Percentiles rank a stretch among this genome's conserved stretches.
phyloP scores from a whole-genome alignment of 805 yeast genomes.

The Wickerhamia fluorescens region DNA sequence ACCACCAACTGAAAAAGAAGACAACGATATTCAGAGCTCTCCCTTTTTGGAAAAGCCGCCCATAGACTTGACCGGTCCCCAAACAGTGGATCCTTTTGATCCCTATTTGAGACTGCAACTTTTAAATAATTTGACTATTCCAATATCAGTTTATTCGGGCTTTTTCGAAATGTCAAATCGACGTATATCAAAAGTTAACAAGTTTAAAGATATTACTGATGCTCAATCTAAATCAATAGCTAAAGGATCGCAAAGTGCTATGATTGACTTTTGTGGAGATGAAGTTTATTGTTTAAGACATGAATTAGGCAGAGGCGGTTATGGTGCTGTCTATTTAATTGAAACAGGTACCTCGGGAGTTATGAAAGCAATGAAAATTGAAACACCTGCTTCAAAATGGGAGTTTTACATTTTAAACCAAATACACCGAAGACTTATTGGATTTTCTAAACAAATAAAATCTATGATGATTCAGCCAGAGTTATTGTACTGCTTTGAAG shows the following conservation, averaged over 20 bases:
- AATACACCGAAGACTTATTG: constrained; percentile 36
- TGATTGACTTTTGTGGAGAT: constrained; percentile 38
- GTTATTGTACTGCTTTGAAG: constrained; percentile 48
- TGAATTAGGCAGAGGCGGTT: constrained; percentile 76
- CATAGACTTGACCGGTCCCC: constrained; percentile 1
- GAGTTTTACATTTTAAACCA: constrained; percentile 69
- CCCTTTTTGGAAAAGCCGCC: constrained; percentile 38
- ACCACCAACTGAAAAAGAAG: constrained; percentile 26
- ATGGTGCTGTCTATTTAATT: constrained; percentile 67
- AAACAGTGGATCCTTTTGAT: constrained; percentile 37
- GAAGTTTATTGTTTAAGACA: constrained; percentile 42
- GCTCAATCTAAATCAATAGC: constrained; percentile 25
- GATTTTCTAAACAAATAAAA: constrained; percentile 14
- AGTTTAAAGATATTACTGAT: constrained; percentile 31
- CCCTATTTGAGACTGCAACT: constrained; percentile 29
- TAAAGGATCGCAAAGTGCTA: constrained; percentile 31
- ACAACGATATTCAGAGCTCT: constrained; percentile 29
- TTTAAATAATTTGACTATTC: constrained; percentile 29
- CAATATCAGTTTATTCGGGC: constrained; percentile 25
- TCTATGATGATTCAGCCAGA: constrained; percentile 39
- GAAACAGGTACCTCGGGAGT: constrained; percentile 47
- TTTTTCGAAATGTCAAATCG: constrained; percentile 26
- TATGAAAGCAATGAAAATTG: constrained; percentile 64
- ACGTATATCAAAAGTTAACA: constrained; percentile 19
- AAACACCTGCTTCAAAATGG: constrained; percentile 67